Base-by-base conservation (phyloP, 176 grass and related monocot genomes). In the Triticum urartu region DNA sequence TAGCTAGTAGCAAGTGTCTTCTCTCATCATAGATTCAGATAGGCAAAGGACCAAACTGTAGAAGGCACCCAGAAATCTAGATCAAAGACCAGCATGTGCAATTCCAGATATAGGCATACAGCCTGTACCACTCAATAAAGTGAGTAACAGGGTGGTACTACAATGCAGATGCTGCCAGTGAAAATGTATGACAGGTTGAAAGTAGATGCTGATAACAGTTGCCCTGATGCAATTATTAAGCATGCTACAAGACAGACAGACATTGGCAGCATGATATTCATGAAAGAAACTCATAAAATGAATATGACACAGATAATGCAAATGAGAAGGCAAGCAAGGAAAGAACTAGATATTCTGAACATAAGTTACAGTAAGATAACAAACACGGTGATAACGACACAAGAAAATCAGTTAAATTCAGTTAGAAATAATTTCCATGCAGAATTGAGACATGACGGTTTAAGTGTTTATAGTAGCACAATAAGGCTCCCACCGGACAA, bases 121-220 rank as follows among this genome's bases (percentile, higher is more conserved):
- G n/a, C 30, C 42, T 66, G 68, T 73, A 67, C n/a, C 42, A 40
- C 9, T 38, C 6, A n/a, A 75, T 65, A 74, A 74, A 47, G 39
- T 40, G 5, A 84, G 26, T 76, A 39, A 35, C 25, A 62, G 30
- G 14, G 73, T 38, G 74, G 50, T 58, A 26, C 28, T 77, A 25
- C 66, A 26, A 40, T 64, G 26, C 32, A 69, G 12, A 45, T 45
- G 67, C 38, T 58, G 59, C 60, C 70, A 76, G 25, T 32, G 60
- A 52, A 50, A 84, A 56, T 66, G 58, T 52, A 63, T 71, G 58
- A 17, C 69, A 89, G 28, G 7, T 11, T 79, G 22, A 83, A 14
- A 33, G 40, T 47, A 76, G 5, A 50, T 36, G 9, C 14, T 11
- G 60, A 11, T 63, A 48, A 56, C 11, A 15, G 15, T 59, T 68